Base-by-base conservation (phyloP, 768 basidiomycete species). In the Leccinum subgranulosum region DNA sequence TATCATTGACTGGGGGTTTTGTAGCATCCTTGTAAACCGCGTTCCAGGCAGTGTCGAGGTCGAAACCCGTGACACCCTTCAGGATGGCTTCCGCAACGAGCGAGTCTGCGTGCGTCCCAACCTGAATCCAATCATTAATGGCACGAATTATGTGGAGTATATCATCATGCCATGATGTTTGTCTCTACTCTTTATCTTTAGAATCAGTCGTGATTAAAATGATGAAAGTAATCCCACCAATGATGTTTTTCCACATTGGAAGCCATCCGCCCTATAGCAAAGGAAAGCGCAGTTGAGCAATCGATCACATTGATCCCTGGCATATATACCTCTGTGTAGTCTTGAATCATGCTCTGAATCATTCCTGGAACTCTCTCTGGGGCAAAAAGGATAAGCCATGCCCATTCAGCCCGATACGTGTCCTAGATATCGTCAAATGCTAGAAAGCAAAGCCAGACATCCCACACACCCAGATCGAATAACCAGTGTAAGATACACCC, bases 161-260 rank as follows among this genome's bases (percentile, higher is more conserved):
- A 28, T 6, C 8, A 25, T 33, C 27, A 5, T 55, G 84, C 85
- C 90, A 93, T 93, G 63, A 92, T 91, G 62, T 90, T 93, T 1
- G 90, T 92, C 66, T 93, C 88, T 76, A 49, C 27, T 25, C 8
- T 25, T 12, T 12, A 10, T 9, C 0, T 19, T 60, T 15, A 57
- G 33, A 36, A 50, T 25, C 17, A 27, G 36, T 27, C 4, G 2
- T 14, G 8, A 2, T 43, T 21, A 46, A 21, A 15, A n/a, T 3
- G 19, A 28, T 48, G 12, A 28, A 12, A 46, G 19, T 1, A 25
- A 28, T 61, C 75, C 59, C 49, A 82, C 84, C 84, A 25, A 88
- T 82, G 14, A 92, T 80, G 59, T 92, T 92, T 73, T 92, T 92
- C 91, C 91, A 93, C 90, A 92, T 92, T 0, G 91, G 91, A 36